These are phyloP conservation scores for Aspergillus udagawae DNA, from an alignment of 2,329 filamentous ascomycete species.

Conservation along the genomic window DNA sequence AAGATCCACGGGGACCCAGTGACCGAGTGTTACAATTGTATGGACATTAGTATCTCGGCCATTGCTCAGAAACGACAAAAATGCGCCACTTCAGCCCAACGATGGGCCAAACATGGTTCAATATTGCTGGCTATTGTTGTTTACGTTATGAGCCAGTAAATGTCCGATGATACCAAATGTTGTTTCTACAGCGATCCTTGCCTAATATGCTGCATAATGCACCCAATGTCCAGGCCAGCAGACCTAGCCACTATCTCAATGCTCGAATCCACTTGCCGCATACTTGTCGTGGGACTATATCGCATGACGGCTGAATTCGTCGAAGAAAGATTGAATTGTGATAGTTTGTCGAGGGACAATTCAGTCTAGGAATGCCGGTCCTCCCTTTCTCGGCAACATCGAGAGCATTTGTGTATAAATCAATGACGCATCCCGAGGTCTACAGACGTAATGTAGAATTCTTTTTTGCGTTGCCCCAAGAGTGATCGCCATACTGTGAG, in stretches of 20 bases:
- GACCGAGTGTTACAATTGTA: slow-evolving; percentile 3
- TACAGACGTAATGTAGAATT: not conserved
- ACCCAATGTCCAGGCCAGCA: slow-evolving; percentile 2
- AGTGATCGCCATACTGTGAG: not conserved
- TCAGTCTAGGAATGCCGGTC: not conserved
- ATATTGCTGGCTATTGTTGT: not conserved
- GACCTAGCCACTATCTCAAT: slow-evolving; percentile 3
- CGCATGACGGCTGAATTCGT: slow-evolving; percentile 9
- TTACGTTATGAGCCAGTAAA: not conserved
- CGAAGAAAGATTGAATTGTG: not conserved
- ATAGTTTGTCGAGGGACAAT: slow-evolving; percentile 3
- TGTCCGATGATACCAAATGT: slow-evolving; percentile 1
- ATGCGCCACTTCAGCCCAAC: slow-evolving; percentile 3
- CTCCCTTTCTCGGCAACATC: not conserved
- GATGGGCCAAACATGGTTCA: not conserved
- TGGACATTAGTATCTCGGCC: not conserved
- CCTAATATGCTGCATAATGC: not conserved
- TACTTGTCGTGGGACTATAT: not conserved
- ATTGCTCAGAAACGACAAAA: slow-evolving; percentile 7
- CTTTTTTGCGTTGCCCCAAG: not conserved
- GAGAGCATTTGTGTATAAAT: slow-evolving; percentile 8
- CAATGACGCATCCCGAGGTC: not conserved
- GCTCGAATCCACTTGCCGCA: not conserved
- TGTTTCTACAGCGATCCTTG: slow-evolving; percentile 4
- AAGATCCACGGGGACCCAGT: not conserved